Conservation (phyloP, 2,329 filamentous ascomycete genomes). For the Boeremia lycopersici region DNA sequence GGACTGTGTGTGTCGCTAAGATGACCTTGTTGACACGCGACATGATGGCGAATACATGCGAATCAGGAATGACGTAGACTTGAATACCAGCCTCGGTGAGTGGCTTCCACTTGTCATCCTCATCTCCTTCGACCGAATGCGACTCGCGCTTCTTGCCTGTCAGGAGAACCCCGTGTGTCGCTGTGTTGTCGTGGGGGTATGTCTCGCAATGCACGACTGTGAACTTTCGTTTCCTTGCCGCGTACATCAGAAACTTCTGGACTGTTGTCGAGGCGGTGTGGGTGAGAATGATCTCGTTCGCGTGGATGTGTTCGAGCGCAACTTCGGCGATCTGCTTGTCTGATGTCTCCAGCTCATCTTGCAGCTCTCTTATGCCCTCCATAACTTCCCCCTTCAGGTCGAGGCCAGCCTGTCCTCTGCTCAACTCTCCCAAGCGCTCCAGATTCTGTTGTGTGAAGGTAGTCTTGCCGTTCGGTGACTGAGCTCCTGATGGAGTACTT, state of each 20-base stretch:
- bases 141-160: conserved; percentile 58
- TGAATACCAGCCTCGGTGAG: conserved; percentile 78
- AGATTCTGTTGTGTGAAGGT: conserved; percentile 43
- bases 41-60: conserved; percentile 91
- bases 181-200: conserved; percentile 70
- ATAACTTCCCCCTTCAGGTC: conserved; percentile 89
- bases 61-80: conserved; percentile 83
- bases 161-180: conserved; percentile 65
- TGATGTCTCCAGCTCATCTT: conserved; percentile 90
- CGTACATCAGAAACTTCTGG: conserved; percentile 86
- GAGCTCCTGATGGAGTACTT: conserved; percentile 59
- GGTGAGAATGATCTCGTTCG: conserved; percentile 89
- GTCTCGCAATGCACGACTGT: conserved; percentile 84
- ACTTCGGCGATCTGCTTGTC: conserved; percentile 92
- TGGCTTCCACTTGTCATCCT: conserved; percentile 71
- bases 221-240: conserved; percentile 87
- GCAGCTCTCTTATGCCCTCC: conserved; percentile 92
- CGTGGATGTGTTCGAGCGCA: conserved; percentile 89
- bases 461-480: conserved; percentile 56
- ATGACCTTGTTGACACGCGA: conserved; percentile 95
- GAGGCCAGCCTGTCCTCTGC: conserved; percentile 52
- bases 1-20: conserved; percentile 82
- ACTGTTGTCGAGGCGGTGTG: conserved; percentile 86
- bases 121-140: conserved; percentile 59
- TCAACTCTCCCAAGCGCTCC: conserved; percentile 49